A percentile compares a stretch with the other conserved stretches of the same genome.
Evolutionary conservation across 1,139 yeast species (phyloP).

Genomic region (Taiozyma onychis): DNA sequence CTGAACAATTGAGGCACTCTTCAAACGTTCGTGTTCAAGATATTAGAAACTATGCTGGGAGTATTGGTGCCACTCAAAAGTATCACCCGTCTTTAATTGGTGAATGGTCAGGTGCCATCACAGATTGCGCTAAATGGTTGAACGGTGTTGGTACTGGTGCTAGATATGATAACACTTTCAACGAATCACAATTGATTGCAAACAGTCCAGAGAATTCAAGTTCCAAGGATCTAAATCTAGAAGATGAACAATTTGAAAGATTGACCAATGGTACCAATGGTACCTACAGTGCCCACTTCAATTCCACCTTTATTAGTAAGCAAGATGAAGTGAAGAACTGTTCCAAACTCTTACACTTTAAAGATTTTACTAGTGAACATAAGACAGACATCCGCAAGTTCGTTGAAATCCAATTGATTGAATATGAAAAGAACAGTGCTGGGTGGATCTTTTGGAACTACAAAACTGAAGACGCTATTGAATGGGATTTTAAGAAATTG

Average conservation of each 20-base stretch:
- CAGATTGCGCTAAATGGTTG: slow-evolving; percentile 89
- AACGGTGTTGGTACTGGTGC: slow-evolving; percentile 91
- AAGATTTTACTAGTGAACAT: slow-evolving; percentile 30
- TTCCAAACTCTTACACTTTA: slow-evolving; percentile 27
- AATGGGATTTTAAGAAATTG: slow-evolving; percentile 57
- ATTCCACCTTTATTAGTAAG: neutral
- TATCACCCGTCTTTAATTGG: slow-evolving; percentile 53
- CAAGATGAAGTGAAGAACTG: slow-evolving; percentile 25
- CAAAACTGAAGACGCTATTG: slow-evolving; percentile 56
- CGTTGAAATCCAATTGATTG: slow-evolving; percentile 46
- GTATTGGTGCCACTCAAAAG: slow-evolving; percentile 31
- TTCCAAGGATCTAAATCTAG: neutral
- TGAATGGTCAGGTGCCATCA: slow-evolving; percentile 92
- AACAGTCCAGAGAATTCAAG: slow-evolving; percentile 11
- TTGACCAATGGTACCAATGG: neutral
- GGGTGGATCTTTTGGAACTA: slow-evolving; percentile 73
- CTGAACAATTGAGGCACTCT: slow-evolving; percentile 33
- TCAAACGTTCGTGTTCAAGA: slow-evolving; percentile 25
- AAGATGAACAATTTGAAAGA: neutral
- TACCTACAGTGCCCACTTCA: neutral
- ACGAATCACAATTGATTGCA: slow-evolving; percentile 24
- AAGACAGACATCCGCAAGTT: slow-evolving; percentile 36
- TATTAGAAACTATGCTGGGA: slow-evolving; percentile 33
- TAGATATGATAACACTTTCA: slow-evolving; percentile 63
- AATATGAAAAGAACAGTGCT: slow-evolving; percentile 34